phyloP scores from a whole-genome alignment of 192 early-diverging fungal genomes.

The Diversispora eburnea region DNA sequence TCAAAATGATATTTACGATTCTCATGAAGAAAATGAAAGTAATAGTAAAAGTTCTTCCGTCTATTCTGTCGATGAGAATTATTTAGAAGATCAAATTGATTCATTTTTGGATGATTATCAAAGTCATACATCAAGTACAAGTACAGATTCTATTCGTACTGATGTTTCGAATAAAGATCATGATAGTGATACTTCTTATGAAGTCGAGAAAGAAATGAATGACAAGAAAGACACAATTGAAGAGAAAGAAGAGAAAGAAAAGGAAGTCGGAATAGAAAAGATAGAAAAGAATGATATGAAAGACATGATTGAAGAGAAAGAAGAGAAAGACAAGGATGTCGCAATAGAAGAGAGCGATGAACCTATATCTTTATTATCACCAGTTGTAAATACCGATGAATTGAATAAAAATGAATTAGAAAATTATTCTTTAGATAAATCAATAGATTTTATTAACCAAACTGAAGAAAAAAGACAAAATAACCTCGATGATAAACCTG shows the following conservation, averaged over 20 bases:
- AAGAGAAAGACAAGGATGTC: too few relatives aligned
- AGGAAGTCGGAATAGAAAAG: too few relatives aligned
- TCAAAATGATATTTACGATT: background rate
- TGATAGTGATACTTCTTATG: conserved; percentile 12
- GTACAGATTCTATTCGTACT: conserved; percentile 3
- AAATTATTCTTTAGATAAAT: too few relatives aligned
- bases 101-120: background rate
- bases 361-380: too few relatives aligned
- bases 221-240: background rate
- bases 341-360: too few relatives aligned
- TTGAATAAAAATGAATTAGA: too few relatives aligned
- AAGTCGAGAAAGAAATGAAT: background rate
- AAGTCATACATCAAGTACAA: conserved; percentile 6
- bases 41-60: background rate
- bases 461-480: too few relatives aligned
- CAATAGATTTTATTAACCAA: too few relatives aligned
- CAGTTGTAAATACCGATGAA: too few relatives aligned
- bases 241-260: background rate
- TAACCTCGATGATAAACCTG: too few relatives aligned
- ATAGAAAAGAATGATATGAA: background rate
- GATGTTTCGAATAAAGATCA: conserved; percentile 4
- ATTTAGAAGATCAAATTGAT: background rate
- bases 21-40: background rate
- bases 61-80: background rate
- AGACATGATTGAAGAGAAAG: background rate